Percentiles rank a stretch among this genome's conserved stretches.
Evolutionary conservation across 352 stramenopile species (phyloP).

Genomic region (Phytophthora syringae): DNA sequence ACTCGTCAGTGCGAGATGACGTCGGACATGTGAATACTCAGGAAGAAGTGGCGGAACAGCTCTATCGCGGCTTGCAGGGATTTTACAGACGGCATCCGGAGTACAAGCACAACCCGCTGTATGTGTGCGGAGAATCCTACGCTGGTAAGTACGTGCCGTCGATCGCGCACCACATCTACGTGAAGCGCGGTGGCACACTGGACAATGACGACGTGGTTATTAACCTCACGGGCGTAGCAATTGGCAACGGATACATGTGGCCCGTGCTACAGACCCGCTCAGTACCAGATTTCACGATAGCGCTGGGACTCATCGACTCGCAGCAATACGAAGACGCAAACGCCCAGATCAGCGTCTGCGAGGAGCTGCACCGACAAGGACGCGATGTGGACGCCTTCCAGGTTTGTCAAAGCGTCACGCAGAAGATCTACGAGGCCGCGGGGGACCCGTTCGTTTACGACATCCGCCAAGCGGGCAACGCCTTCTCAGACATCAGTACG

Average conservation of each 20-base stretch:
- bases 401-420: constrained; percentile 69
- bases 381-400: constrained; percentile 78
- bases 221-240: constrained; percentile 88
- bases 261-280: constrained; percentile 82
- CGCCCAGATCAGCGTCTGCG: constrained; percentile 74
- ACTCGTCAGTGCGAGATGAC: constrained; percentile 76
- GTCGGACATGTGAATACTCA: constrained; percentile 75
- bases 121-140: constrained; percentile 93
- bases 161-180: constrained; percentile 94
- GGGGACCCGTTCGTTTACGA: constrained; percentile 90
- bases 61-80: constrained; percentile 92
- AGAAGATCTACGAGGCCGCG: constrained; percentile 78
- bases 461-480: constrained; percentile 68
- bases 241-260: constrained; percentile 92
- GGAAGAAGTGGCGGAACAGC: constrained; percentile 78
- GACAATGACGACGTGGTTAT: constrained; percentile 51
- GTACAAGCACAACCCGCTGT: constrained; percentile 70
- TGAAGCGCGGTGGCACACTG: constrained; percentile 67
- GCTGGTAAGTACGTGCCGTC: constrained; percentile 97
- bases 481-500: constrained; percentile 59
- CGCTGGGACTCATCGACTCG: constrained; percentile 82
- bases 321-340: constrained; percentile 84
- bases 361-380: constrained; percentile 76
- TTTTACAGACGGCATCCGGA: constrained; percentile 92
- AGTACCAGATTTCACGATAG: constrained; percentile 82